These are phyloP conservation scores for Sugiyamaella qingdaonensis DNA, from an alignment of 805 yeast species.

Conservation along the genomic window DNA sequence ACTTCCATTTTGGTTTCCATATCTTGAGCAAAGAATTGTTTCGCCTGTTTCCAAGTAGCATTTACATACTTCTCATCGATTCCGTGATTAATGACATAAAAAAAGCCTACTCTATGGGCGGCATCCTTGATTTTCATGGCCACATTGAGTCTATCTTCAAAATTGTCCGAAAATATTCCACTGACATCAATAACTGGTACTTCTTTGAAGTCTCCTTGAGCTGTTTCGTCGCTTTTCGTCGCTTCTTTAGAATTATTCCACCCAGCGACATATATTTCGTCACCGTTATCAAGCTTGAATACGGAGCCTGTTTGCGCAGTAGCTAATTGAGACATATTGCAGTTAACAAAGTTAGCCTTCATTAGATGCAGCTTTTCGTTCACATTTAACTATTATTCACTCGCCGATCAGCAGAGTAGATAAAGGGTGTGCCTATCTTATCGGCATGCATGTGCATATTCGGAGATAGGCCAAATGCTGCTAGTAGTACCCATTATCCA, in stretches of 20 bases:
- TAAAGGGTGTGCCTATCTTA: no score
- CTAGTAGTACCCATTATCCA: no score
- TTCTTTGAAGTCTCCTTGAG: not conserved
- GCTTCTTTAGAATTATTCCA: not conserved
- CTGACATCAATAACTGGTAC: not conserved
- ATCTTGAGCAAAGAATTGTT: constrained; percentile 23
- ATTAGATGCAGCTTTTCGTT: no score
- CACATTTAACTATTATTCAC: no score
- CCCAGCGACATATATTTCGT: not conserved
- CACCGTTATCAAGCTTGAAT: not conserved
- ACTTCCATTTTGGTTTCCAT: constrained; percentile 42
- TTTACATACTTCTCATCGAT: constrained; percentile 35
- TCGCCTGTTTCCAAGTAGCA: not conserved
- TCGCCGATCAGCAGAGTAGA: no score
- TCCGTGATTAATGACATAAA: constrained; percentile 48
- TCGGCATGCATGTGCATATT: no score
- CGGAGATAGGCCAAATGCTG: no score
- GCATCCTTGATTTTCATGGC: constrained; percentile 38
- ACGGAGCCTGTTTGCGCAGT: not conserved
- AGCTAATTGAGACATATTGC: not conserved
- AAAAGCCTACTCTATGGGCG: constrained; percentile 52
- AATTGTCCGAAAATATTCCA: not conserved
- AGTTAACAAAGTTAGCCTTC: no score
- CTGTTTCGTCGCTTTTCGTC: no score
- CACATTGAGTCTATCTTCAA: not conserved